Conservation (phyloP, 352 stramenopile genomes). For the Phytophthora cryptogea region DNA sequence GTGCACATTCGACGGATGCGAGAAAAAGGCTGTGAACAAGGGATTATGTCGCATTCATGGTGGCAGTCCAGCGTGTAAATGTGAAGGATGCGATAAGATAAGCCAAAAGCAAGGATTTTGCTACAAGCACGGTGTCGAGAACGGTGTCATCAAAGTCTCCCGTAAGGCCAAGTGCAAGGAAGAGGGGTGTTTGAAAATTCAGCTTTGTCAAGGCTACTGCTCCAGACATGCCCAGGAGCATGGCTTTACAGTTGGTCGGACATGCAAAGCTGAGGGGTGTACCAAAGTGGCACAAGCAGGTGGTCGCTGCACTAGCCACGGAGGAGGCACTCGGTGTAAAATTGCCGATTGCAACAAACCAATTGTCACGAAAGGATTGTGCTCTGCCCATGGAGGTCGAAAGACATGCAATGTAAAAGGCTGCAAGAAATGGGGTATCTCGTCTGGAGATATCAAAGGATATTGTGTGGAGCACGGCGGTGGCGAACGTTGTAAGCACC, state of each 20-base stretch:
- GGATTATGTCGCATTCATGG: slow-evolving; percentile 22
- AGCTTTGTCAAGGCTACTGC: slow-evolving; percentile 23
- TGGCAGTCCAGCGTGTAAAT: slow-evolving; percentile 15
- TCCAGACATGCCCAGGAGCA: slow-evolving; percentile 28
- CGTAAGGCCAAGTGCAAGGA: slow-evolving; percentile 27
- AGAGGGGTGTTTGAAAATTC: slow-evolving; percentile 26
- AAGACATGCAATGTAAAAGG: slow-evolving; percentile 29
- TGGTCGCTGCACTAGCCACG: slow-evolving; percentile 22
- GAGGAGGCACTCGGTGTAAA: slow-evolving; percentile 30
- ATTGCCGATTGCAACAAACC: slow-evolving; percentile 22
- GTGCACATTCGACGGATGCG: slow-evolving; percentile 24
- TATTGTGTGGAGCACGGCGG: slow-evolving; percentile 36
- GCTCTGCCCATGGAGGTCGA: slow-evolving; percentile 23
- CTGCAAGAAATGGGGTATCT: slow-evolving; percentile 29
- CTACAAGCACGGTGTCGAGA: slow-evolving; percentile 27
- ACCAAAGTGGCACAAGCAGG: slow-evolving; percentile 25
- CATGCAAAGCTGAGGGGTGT: slow-evolving; percentile 29
- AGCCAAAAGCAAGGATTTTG: slow-evolving; percentile 26
- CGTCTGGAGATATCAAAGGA: slow-evolving; percentile 22
- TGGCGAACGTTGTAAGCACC: slow-evolving; percentile 26
- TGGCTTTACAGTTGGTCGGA: slow-evolving; percentile 23
- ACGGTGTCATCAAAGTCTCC: slow-evolving; percentile 15
- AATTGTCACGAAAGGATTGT: slow-evolving; percentile 28
- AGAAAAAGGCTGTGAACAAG: slow-evolving; percentile 18
- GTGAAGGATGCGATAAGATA: slow-evolving; percentile 24